Conservation (phyloP, 345 rosid species). For the Salix udensis region DNA sequence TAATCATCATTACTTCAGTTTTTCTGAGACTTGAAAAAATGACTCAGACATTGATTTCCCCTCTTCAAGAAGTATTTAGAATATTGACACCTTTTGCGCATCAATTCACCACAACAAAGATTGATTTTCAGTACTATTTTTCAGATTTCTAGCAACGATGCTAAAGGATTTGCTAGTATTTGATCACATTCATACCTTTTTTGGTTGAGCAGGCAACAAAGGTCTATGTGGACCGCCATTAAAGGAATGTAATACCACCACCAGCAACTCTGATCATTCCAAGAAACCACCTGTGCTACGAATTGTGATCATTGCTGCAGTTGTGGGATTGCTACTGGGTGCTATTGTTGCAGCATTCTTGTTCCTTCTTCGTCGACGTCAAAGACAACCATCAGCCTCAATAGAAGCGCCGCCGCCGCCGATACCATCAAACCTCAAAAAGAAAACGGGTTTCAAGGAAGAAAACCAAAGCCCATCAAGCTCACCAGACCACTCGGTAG, state of each 20-base stretch:
- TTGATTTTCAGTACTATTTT: background rate
- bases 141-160: background rate
- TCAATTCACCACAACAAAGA: background rate
- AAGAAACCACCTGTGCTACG: slow-evolving; percentile 12
- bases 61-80: background rate
- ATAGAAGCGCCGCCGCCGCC: slow-evolving; percentile 33
- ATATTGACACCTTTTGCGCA: background rate
- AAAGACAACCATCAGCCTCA: slow-evolving; percentile 12
- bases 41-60: background rate
- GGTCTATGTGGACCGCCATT: slow-evolving; percentile 68
- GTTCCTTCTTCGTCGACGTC: slow-evolving; percentile 17
- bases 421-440: slow-evolving; percentile 40
- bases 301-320: slow-evolving; percentile 24
- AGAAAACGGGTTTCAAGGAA: slow-evolving; percentile 39
- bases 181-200: background rate
- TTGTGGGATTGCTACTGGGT: slow-evolving; percentile 5
- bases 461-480: slow-evolving; percentile 4
- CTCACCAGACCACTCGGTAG: slow-evolving; percentile 23
- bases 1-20: background rate
- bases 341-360: slow-evolving; percentile 17
- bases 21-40: background rate
- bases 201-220: slow-evolving; percentile 50
- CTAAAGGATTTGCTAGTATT: background rate
- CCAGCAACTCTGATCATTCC: background rate
- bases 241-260: background rate